A percentile compares a stretch with the other conserved stretches of the same genome.
These are phyloP conservation scores for Peronospora belbahrii DNA, from an alignment of 352 stramenopile genomes.

Conservation along the genomic window DNA sequence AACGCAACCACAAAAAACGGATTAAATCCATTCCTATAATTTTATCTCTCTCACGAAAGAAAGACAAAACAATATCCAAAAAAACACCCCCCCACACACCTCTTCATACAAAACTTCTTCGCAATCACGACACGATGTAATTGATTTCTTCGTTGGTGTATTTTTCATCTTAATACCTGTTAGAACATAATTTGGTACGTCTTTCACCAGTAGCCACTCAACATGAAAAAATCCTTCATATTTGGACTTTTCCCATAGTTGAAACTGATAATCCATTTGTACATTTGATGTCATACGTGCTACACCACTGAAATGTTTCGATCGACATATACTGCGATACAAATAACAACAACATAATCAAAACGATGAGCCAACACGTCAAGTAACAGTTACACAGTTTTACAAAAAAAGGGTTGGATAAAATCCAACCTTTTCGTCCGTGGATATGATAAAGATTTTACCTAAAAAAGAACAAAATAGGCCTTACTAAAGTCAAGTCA, in stretches of 20 bases:
- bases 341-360: not conserved
- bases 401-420: no score
- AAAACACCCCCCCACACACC: constrained; percentile 25
- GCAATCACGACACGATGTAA: constrained; percentile 68
- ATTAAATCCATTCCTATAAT: no score
- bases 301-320: constrained; percentile 70
- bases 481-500: constrained; percentile 52
- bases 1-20: no score
- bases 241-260: constrained; percentile 78
- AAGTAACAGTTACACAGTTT: not conserved
- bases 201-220: constrained; percentile 79
- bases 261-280: constrained; percentile 39
- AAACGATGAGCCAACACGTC: not conserved
- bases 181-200: constrained; percentile 76
- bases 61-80: no score
- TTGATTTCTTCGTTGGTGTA: constrained; percentile 71
- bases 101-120: constrained; percentile 74
- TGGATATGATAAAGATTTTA: no score
- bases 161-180: constrained; percentile 74
- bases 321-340: constrained; percentile 48
- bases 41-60: no score
- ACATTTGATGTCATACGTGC: constrained; percentile 71
- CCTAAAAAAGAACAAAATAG: constrained; percentile 78
- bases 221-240: constrained; percentile 76
- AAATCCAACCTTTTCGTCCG: no score